A percentile compares a stretch with the other conserved stretches of the same genome.
phyloP scores from a whole-genome alignment of 2,329 filamentous ascomycete genomes.

The Xylariaceae sp. region DNA sequence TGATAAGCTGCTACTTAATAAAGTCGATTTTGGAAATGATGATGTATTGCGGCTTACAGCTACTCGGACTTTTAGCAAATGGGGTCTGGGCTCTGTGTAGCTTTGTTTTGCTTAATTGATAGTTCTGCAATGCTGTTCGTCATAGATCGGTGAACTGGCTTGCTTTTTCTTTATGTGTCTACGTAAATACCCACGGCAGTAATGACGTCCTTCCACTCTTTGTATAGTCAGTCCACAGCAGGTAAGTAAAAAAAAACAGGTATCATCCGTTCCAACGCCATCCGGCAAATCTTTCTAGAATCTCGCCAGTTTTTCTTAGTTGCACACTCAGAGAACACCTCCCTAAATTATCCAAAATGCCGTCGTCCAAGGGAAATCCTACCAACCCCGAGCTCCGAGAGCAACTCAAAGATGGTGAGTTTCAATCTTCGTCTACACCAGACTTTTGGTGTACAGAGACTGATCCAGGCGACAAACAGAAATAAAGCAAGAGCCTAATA shows the following conservation, averaged over 20 bases:
- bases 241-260: too few species aligned
- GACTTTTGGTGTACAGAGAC: too few species aligned
- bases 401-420: constrained; percentile 47
- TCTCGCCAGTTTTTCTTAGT: background rate
- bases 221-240: too few species aligned
- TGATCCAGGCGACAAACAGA: constrained; percentile 37
- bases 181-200: too few species aligned
- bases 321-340: constrained; percentile 5
- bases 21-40: background rate
- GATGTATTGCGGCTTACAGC: constrained; percentile 17
- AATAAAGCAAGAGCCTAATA: constrained; percentile 51
- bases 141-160: constrained; percentile 11
- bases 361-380: constrained; percentile 50
- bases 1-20: background rate
- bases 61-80: background rate
- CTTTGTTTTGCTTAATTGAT: constrained; percentile 5
- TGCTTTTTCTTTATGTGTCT: too few species aligned
- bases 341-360: constrained; percentile 36
- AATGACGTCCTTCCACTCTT: background rate
- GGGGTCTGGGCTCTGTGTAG: background rate
- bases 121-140: background rate
- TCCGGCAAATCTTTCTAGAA: background rate
- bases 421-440: too few species aligned
- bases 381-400: constrained; percentile 50
- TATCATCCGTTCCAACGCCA: too few species aligned